Evolutionary conservation across 192 early-diverging fungal species (phyloP), one percentile per base, ranked within the genome.

Genomic region (Coemansia sp.): DNA sequence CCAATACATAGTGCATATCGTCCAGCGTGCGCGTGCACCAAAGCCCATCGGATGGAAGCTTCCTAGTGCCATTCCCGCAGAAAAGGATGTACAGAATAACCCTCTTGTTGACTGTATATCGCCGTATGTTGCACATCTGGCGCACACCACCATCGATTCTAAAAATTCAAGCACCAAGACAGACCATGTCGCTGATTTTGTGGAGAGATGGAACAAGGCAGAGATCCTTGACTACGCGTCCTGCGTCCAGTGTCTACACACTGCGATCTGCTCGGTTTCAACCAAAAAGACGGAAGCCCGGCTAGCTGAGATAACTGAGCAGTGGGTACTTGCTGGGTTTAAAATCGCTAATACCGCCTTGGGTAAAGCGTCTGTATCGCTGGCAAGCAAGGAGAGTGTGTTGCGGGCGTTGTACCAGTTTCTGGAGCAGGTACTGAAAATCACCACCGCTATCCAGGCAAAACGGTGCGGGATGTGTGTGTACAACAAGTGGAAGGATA

Each of bases 91-190:
- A 5, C 55, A 46, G 23, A 21, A 8, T 4, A 51, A 33, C 23
- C 37, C 13, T 10, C 61, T 71, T 9, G 61, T 64, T 13, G 23
- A 13, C 7, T 63, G 61, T 20, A 7, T 77, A 9, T 30, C 61
- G 12, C 74, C 74, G 4, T 67, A 77, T 48, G 15, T 77, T n/a
- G 31, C 58, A 2, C 12, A 61, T 30, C 60, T 71, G 28, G 64
- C 64, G 7, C 69, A 52, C 2, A 25, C 28, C 29, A 52, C 49
- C 4, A 21, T 23, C 15, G 26, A 28, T 29, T 23, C 49, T 8
- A 16, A 4, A 8, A 26, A 23, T 29, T 9, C 49, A 26, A 26
- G 49, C 12, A 13, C 30, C 55, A 57, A 34, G n/a, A 18, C 28
- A 18, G 55, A 57, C 18, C 16, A 18, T 18, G 55, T 57, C 18